Conservation (phyloP, 2,329 filamentous ascomycete species). For the Fusarium chlamydosporum region DNA sequence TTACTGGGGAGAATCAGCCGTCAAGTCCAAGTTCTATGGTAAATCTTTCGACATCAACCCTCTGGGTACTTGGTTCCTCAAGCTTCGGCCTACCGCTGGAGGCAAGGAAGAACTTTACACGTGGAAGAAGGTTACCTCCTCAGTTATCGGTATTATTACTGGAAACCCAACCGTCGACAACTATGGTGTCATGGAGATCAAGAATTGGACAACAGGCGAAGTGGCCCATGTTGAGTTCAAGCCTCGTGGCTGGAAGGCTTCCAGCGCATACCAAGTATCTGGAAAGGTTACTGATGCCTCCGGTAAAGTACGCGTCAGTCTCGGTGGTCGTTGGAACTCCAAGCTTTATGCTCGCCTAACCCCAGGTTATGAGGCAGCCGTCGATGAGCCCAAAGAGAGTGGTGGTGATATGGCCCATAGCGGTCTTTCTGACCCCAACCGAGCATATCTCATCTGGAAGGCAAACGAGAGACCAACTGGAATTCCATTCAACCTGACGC, state of each 20-base stretch:
- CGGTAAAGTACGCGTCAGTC: constrained; percentile 87
- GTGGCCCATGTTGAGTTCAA: constrained; percentile 94
- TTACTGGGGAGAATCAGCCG: constrained; percentile 95
- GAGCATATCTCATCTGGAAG: constrained; percentile 94
- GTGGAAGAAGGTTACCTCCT: constrained; percentile 98
- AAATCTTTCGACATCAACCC: constrained; percentile 98
- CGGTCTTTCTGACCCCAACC: constrained; percentile 74
- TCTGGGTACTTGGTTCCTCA: constrained; percentile 96
- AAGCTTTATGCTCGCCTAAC: constrained; percentile 95
- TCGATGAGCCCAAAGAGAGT: constrained; percentile 68
- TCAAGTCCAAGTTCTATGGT: constrained; percentile 97
- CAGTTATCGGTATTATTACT: constrained; percentile 98
- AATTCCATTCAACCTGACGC: constrained; percentile 97
- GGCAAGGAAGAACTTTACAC: constrained; percentile 91
- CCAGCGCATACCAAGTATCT: constrained; percentile 87
- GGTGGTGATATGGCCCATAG: constrained; percentile 59
- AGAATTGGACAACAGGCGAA: constrained; percentile 96
- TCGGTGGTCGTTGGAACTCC: constrained; percentile 97
- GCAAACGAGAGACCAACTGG: constrained; percentile 83
- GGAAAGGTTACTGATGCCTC: constrained; percentile 86
- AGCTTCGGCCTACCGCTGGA: constrained; percentile 80
- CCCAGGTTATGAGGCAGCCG: constrained; percentile 85
- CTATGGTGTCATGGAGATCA: constrained; percentile 96
- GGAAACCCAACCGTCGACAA: constrained; percentile 98
- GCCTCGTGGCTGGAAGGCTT: constrained; percentile 93